Evolutionary conservation across 305 asterid genomes (phyloP).

Genomic region (Solanum hybrid): DNA sequence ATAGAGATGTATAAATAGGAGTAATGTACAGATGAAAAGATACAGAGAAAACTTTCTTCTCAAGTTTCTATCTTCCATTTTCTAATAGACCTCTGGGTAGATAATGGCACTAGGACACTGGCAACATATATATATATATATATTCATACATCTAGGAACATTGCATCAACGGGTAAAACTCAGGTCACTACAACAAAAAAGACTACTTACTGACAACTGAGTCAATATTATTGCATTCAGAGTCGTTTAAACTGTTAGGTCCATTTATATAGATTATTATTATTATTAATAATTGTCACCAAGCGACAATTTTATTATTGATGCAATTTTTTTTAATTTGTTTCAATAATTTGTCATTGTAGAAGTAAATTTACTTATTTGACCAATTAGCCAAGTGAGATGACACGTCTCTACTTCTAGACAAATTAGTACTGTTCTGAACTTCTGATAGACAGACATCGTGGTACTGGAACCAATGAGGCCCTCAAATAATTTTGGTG

Average conservation of each 20-base stretch:
- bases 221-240: neutral
- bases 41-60: too few species aligned
- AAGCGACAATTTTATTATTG: too few species aligned
- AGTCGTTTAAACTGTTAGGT: neutral
- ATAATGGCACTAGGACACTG: neutral
- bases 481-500: neutral
- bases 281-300: too few species aligned
- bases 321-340: neutral
- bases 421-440: neutral
- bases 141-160: neutral
- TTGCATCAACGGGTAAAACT: neutral
- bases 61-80: too few species aligned
- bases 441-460: neutral
- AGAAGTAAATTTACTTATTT: neutral
- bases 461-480: neutral
- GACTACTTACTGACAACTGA: accelerated
- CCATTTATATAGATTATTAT: neutral
- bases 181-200: neutral
- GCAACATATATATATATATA: neutral
- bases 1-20: too few species aligned
- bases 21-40: too few species aligned
- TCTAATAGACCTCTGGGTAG: neutral
- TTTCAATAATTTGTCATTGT: neutral
- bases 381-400: neutral
- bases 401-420: neutral